A percentile compares a stretch with the other conserved stretches of the same genome.
Conservation (phyloP, 2,329 filamentous ascomycete species). For the Fusarium haematococcum region DNA sequence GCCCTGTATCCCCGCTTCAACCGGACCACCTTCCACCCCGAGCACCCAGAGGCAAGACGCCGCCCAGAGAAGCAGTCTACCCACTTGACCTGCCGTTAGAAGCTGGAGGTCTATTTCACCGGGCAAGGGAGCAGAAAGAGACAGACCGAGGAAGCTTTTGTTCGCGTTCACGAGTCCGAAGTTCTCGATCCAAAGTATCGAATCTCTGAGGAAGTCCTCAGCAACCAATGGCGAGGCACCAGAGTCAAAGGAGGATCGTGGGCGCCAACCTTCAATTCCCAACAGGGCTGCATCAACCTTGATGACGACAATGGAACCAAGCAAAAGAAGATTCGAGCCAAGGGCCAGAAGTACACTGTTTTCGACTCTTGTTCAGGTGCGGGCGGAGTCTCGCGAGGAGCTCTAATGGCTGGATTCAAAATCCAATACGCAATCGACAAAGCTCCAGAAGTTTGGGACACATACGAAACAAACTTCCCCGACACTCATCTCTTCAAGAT, state of each 20-base stretch:
- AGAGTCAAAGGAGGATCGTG: slow-evolving; percentile 50
- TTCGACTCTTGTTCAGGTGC: slow-evolving; percentile 81
- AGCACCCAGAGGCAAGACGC: slow-evolving; percentile 8
- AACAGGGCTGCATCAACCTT: slow-evolving; percentile 36
- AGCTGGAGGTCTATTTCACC: slow-evolving; percentile 46
- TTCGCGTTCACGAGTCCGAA: slow-evolving; percentile 48
- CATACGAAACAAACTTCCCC: slow-evolving; percentile 70
- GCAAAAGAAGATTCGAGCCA: slow-evolving; percentile 3
- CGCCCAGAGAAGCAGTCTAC: slow-evolving; percentile 46
- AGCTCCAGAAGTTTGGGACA: slow-evolving; percentile 64
- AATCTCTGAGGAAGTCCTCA: slow-evolving; percentile 47
- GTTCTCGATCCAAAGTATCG: slow-evolving; percentile 46
- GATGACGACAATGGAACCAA: slow-evolving; percentile 22
- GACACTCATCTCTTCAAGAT: slow-evolving; percentile 60
- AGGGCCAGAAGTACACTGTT: slow-evolving; percentile 69
- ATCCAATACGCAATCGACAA: slow-evolving; percentile 75
- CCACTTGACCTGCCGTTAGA: slow-evolving; percentile 66
- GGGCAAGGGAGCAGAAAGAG: slow-evolving; percentile 36
- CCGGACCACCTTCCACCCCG: slow-evolving; percentile 40
- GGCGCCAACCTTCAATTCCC: slow-evolving; percentile 15
- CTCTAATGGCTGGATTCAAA: slow-evolving; percentile 66
- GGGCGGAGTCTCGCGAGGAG: slow-evolving; percentile 77
- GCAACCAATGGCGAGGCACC: slow-evolving; percentile 49
- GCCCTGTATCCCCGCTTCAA: slow-evolving; percentile 55
- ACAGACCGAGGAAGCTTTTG: slow-evolving; percentile 52